These are phyloP conservation scores for Diaporthe citri DNA, from an alignment of 2,329 filamentous ascomycete genomes.

Conservation along the genomic window DNA sequence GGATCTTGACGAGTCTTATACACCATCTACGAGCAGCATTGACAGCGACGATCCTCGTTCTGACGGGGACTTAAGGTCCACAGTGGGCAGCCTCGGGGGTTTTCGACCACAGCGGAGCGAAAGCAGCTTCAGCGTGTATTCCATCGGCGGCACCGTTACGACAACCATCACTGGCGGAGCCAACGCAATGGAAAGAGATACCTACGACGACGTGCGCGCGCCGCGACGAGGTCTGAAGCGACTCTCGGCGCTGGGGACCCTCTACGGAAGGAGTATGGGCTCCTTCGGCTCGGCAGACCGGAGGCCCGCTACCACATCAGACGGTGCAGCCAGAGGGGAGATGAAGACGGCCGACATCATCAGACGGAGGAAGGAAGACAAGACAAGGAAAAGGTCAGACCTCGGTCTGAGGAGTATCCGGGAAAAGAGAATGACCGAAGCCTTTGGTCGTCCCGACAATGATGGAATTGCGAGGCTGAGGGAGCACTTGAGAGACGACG, in stretches of 20 bases:
- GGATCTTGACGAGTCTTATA: not conserved
- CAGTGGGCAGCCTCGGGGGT: not conserved
- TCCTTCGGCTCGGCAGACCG: slow-evolving; percentile 37
- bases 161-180: not conserved
- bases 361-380: slow-evolving; percentile 50
- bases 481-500: not conserved
- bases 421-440: slow-evolving; percentile 31
- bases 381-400: slow-evolving; percentile 45
- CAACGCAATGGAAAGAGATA: not conserved
- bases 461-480: not conserved
- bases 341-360: slow-evolving; percentile 46
- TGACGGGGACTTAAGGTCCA: not conserved
- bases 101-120: slow-evolving; percentile 11
- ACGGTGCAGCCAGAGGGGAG: slow-evolving; percentile 35
- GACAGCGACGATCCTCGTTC: slow-evolving; percentile 7
- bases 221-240: slow-evolving; percentile 30
- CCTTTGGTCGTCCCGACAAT: not conserved
- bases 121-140: slow-evolving; percentile 16
- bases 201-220: not conserved
- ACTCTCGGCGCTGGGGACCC: slow-evolving; percentile 39
- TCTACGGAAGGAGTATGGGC: slow-evolving; percentile 27
- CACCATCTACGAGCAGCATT: not conserved
- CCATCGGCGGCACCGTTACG: slow-evolving; percentile 11
- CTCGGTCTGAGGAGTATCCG: not conserved
- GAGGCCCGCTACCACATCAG: not conserved